Conservation (phyloP, 2,329 filamentous ascomycete species). For the Blastomyces silverae region DNA sequence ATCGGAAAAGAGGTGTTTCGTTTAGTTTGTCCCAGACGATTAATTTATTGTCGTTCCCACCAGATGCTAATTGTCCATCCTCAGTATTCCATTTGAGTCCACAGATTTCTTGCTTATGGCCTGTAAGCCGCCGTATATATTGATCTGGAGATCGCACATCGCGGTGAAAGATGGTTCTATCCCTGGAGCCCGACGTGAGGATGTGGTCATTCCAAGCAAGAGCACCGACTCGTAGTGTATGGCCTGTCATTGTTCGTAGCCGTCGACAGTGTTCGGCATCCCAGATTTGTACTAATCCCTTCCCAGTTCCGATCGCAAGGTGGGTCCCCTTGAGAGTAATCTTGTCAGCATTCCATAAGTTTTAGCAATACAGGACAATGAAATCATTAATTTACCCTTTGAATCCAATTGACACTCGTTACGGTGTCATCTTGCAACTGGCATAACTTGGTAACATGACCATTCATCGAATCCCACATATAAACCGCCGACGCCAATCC, state of each 20-base stretch:
- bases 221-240: slow-evolving; percentile 85
- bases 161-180: slow-evolving; percentile 88
- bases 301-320: slow-evolving; percentile 87
- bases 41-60: slow-evolving; percentile 97
- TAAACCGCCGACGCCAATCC: slow-evolving; percentile 90
- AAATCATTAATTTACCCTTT: slow-evolving; percentile 52
- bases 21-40: slow-evolving; percentile 97
- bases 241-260: slow-evolving; percentile 91
- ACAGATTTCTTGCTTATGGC: slow-evolving; percentile 97
- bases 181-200: slow-evolving; percentile 86
- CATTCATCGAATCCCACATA: slow-evolving; percentile 94
- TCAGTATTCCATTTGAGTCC: slow-evolving; percentile 96
- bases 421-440: slow-evolving; percentile 89
- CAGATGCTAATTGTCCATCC: slow-evolving; percentile 87
- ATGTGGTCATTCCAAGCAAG: slow-evolving; percentile 98
- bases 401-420: slow-evolving; percentile 97
- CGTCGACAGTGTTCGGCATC: slow-evolving; percentile 82
- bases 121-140: slow-evolving; percentile 76
- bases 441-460: slow-evolving; percentile 87
- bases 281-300: slow-evolving; percentile 95
- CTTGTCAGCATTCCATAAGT: slow-evolving; percentile 17
- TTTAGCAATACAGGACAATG: not conserved
- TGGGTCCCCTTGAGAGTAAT: slow-evolving; percentile 63
- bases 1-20: slow-evolving; percentile 88
- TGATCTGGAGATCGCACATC: slow-evolving; percentile 91